Evolutionary conservation across 495 filamentous ascomycete genomes (phyloP).

Genomic region (Neurospora sp.): DNA sequence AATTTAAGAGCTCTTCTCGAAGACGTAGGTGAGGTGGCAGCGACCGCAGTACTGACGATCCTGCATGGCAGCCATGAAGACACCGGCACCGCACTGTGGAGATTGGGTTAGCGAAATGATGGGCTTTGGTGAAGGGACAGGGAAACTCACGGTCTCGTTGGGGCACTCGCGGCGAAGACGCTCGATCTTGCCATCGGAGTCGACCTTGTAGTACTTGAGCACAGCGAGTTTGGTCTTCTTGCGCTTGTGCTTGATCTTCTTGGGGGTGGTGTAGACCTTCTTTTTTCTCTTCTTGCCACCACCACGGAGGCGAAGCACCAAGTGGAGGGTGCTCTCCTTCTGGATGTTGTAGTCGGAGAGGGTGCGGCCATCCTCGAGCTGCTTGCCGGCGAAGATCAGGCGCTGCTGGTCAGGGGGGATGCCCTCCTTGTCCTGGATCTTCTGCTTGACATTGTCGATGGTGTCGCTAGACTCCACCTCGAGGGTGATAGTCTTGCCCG

Average conservation of each 20-base stretch:
- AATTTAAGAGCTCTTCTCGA: slow-evolving; percentile 58
- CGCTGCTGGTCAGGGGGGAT: slow-evolving; percentile 99
- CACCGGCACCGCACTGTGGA: slow-evolving; percentile 86
- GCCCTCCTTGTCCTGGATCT: slow-evolving; percentile 94
- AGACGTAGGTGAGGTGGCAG: slow-evolving; percentile 99
- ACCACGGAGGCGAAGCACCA: slow-evolving; percentile 94
- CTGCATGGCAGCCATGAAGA: slow-evolving; percentile 99
- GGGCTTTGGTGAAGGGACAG: background rate
- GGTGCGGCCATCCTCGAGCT: slow-evolving; percentile 98
- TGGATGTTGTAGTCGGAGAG: slow-evolving; percentile 99
- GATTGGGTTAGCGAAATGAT: slow-evolving; percentile 17
- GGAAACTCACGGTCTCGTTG: slow-evolving; percentile 63
- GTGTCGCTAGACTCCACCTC: slow-evolving; percentile 99
- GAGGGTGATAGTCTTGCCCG: slow-evolving; percentile 99
- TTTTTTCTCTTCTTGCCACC: slow-evolving; percentile 99
- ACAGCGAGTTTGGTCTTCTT: slow-evolving; percentile 99
- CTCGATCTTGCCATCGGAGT: slow-evolving; percentile 99
- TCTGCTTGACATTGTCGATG: slow-evolving; percentile 99
- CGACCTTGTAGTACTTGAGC: slow-evolving; percentile 99
- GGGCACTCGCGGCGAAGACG: slow-evolving; percentile 97
- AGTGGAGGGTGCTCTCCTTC: slow-evolving; percentile 99
- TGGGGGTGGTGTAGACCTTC: slow-evolving; percentile 99
- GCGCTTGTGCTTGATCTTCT: slow-evolving; percentile 99
- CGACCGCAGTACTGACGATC: slow-evolving; percentile 99
- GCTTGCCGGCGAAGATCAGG: slow-evolving; percentile 99